Base-by-base conservation (phyloP, 2,329 filamentous ascomycete genomes). In the Chrysoporthe austroafricana region DNA sequence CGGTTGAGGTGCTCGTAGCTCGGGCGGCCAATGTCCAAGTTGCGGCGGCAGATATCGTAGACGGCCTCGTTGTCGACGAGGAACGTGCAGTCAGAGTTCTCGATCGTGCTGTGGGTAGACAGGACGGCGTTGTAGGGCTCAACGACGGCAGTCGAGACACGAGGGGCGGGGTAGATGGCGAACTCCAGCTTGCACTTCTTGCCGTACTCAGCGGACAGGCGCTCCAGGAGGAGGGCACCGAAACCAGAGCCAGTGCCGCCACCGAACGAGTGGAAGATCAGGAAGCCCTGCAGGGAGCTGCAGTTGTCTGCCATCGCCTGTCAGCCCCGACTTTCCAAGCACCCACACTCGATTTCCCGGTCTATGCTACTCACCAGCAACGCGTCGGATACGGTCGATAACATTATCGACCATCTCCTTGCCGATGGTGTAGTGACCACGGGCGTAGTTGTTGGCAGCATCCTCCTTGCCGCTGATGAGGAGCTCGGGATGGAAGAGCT, bases 141-240 rank as follows among this genome's bases (percentile, higher is more conserved):
- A 66, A 91, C 89, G 66, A 91, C 88, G 54, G 89, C 87, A 50
- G 89, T 91, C 56, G 90, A 90, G 71, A 90, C 87, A 69, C 88
- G 87, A 70, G 90, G 89, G 65, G 89, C 86, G 71, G 90, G 89
- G 82, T 91, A 91, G 69, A 91, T 87, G 74, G 88, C 86, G 76
- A 92, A 91, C 79, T 91, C 89, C 69, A 91, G 88, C 86, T 91
- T 92, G 80, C 85, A 90, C 85, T 91, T 91, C 85, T 91, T 91
- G 81, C 88, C 88, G 74, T 89, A 92, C 79, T 91, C 89, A 73
- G 87, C 88, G n/a, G 89, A 86, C 66, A 92, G 88, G 72, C 89
- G 89, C 83, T 91, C 90, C 52, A 91, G 86, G 71, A 91, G 83
- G 57, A 92, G 88, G 70, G 89, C 88, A 75, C 89, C 90, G 77